These are phyloP conservation scores for Escovopsis sp. DNA, from an alignment of 2,329 filamentous ascomycete genomes.

Conservation along the genomic window DNA sequence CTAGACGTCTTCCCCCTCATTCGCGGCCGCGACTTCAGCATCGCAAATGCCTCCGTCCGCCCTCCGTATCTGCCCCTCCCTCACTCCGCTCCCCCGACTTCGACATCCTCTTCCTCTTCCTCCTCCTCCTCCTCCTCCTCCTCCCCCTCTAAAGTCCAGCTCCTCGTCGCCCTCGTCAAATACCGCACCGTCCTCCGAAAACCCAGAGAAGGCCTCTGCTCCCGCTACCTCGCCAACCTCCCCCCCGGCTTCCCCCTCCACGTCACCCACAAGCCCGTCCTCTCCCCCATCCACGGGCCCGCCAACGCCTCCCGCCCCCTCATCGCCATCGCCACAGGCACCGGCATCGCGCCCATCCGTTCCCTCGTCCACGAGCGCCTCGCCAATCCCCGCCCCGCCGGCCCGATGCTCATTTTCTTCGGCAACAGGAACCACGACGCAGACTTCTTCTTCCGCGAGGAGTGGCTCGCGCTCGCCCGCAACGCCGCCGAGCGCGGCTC, in stretches of 20 bases:
- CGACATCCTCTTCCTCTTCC: slow-evolving; percentile 40
- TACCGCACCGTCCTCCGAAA: slow-evolving; percentile 79
- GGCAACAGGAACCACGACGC: slow-evolving; percentile 60
- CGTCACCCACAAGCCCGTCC: slow-evolving; percentile 40
- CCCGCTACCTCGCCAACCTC: slow-evolving; percentile 63
- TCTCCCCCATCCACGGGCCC: slow-evolving; percentile 24
- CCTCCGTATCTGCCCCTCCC: too few species aligned
- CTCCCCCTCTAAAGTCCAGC: too few species aligned
- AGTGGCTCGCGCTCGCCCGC: slow-evolving; percentile 40
- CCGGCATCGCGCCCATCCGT: slow-evolving; percentile 73
- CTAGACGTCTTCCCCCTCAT: slow-evolving; percentile 65
- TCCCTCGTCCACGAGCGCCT: slow-evolving; percentile 64
- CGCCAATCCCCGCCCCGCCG: slow-evolving; percentile 9
- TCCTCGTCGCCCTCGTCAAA: slow-evolving; percentile 77
- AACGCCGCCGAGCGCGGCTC: slow-evolving; percentile 5
- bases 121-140: slow-evolving; percentile 76
- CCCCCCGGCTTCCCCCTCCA: slow-evolving; percentile 39
- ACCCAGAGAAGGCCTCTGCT: slow-evolving; percentile 76
- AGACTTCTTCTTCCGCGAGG: slow-evolving; percentile 69
- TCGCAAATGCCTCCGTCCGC: slow-evolving; percentile 61
- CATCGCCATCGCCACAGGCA: slow-evolving; percentile 70
- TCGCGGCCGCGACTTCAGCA: slow-evolving; percentile 85
- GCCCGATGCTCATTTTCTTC: slow-evolving; percentile 55
- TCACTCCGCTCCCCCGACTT: slow-evolving; percentile 10
- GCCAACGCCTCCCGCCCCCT: slow-evolving; percentile 36